Conservation (phyloP, 257 asterid species). For the Solanum rostratum region DNA sequence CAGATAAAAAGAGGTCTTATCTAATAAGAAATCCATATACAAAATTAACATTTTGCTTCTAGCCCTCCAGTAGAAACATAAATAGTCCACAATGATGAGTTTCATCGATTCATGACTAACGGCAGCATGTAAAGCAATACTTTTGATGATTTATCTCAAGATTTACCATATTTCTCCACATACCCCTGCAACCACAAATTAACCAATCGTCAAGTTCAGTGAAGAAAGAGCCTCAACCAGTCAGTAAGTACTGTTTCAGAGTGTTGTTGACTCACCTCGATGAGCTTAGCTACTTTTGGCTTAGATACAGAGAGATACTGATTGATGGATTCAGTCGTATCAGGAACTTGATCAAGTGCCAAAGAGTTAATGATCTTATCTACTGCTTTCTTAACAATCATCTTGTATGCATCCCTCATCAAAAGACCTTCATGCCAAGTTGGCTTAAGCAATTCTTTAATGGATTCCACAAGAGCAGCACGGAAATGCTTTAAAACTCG, state of each 20-base stretch:
- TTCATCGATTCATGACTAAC: neutral
- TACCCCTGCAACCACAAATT: conserved; percentile 56
- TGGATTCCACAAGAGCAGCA: conserved; percentile 54
- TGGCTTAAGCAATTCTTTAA: conserved; percentile 75
- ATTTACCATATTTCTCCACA: conserved; percentile 54
- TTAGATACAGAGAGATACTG: conserved; percentile 41
- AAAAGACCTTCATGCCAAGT: conserved; percentile 66
- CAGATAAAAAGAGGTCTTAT: neutral
- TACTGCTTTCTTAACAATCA: conserved; percentile 61
- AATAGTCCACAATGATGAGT: neutral
- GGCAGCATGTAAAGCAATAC: neutral
- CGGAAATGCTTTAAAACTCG: conserved; percentile 42
- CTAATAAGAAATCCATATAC: neutral
- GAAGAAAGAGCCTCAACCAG: neutral
- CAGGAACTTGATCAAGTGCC: conserved; percentile 56
- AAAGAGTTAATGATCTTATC: conserved; percentile 61
- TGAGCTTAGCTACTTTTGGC: conserved; percentile 61
- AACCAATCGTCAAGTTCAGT: conserved; percentile 6
- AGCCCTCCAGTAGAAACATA: neutral
- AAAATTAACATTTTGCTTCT: neutral
- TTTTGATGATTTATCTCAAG: conserved; percentile 12
- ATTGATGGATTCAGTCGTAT: conserved; percentile 43
- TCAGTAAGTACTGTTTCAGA: neutral
- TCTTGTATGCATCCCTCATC: conserved; percentile 73
- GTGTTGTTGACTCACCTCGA: conserved; percentile 54